Percentiles rank a stretch among this genome's conserved stretches.
phyloP scores from a whole-genome alignment of 1,284 basidiomycete species.

The Spongispora temasekensis region DNA sequence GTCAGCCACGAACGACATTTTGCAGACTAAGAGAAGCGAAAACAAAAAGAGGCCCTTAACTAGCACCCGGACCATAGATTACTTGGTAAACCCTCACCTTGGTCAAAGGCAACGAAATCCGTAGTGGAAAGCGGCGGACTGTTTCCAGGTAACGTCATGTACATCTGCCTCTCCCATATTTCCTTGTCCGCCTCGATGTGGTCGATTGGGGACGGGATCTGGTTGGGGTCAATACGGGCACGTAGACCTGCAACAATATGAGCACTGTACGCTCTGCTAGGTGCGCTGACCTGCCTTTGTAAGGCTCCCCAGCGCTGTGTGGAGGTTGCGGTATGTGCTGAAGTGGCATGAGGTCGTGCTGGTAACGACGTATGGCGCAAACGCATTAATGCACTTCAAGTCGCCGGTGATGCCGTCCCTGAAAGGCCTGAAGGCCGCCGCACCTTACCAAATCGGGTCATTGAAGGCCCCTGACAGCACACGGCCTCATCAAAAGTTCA shows the following conservation, averaged over 20 bases:
- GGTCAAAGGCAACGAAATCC: constrained; percentile 89
- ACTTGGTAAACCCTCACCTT: constrained; percentile 57
- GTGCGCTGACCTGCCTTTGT: constrained; percentile 48
- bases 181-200: constrained; percentile 83
- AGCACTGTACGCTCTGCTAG: not conserved
- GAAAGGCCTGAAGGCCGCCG: too few species aligned
- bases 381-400: too few species aligned
- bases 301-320: constrained; percentile 73
- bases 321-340: constrained; percentile 71
- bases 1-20: constrained; percentile 9
- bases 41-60: not conserved
- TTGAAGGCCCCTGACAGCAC: too few species aligned
- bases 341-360: constrained; percentile 18
- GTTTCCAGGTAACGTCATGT: constrained; percentile 74
- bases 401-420: too few species aligned
- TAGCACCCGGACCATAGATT: not conserved
- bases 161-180: constrained; percentile 79
- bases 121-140: constrained; percentile 86
- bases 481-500: too few species aligned
- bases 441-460: too few species aligned
- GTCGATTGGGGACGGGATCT: constrained; percentile 91
- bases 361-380: not conserved
- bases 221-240: constrained; percentile 84
- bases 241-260: constrained; percentile 57
- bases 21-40: not conserved